A percentile compares a stretch with the other conserved stretches of the same genome.
These are phyloP conservation scores for Oryza meridionalis DNA, from an alignment of 176 grass and related monocot genomes.

Conservation along the genomic window DNA sequence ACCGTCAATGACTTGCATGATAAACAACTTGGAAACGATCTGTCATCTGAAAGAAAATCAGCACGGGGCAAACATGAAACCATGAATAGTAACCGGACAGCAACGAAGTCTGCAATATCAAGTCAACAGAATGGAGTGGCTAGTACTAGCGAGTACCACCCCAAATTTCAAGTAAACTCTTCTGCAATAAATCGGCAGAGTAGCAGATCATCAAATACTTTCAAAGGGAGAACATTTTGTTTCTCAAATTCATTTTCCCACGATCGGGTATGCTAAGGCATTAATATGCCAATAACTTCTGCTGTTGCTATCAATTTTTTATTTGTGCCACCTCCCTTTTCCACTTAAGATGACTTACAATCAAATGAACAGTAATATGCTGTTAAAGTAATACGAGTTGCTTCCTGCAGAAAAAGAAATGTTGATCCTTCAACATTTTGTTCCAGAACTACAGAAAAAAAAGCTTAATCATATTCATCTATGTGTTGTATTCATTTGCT, in stretches of 20 bases:
- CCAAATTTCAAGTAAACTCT: constrained; percentile 36
- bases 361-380: constrained; percentile 23
- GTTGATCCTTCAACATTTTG: constrained; percentile 18
- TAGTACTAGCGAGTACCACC: constrained; percentile 29
- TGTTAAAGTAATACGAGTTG: constrained; percentile 20
- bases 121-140: constrained; percentile 40
- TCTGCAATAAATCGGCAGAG: constrained; percentile 43
- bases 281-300: constrained; percentile 23
- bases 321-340: constrained; percentile 1
- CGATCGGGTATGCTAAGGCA: constrained; percentile 57
- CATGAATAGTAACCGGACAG: constrained; percentile 30
- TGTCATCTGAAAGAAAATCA: constrained; percentile 58
- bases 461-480: constrained; percentile 1
- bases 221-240: constrained; percentile 77
- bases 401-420: neutral
- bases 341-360: constrained; percentile 21
- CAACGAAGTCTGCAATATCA: constrained; percentile 58
- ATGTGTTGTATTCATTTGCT: constrained; percentile 12
- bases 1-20: constrained; percentile 47
- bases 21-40: constrained; percentile 49
- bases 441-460: constrained; percentile 7
- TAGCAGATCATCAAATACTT: constrained; percentile 65
- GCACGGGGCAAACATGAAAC: constrained; percentile 46
- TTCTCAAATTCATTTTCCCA: constrained; percentile 88
- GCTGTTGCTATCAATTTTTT: constrained; percentile 23